Percentiles rank a stretch among this genome's conserved stretches.
phyloP scores from a whole-genome alignment of 306 rosid species.

The Medicago arabica region DNA sequence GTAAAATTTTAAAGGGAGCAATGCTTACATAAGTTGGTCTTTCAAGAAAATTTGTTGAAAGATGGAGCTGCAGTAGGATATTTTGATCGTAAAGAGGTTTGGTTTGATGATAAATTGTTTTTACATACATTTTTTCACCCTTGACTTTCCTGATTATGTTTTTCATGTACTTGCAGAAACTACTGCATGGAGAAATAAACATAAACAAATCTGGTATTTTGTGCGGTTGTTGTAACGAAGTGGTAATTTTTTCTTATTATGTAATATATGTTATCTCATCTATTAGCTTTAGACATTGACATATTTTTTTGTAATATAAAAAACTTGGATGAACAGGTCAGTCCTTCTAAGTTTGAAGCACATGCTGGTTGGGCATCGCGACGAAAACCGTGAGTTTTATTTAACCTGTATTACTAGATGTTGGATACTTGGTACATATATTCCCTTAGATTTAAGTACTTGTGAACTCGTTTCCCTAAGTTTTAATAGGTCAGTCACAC shows the following conservation, averaged over 20 bases:
- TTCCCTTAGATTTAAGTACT: too few relatives aligned
- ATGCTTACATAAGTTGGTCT: constrained; percentile 73
- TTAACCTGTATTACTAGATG: constrained; percentile 10
- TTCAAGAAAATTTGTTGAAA: constrained; percentile 57
- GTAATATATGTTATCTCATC: constrained; percentile 1
- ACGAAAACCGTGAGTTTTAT: constrained; percentile 85
- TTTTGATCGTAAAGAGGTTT: constrained; percentile 69
- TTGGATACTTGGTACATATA: background rate
- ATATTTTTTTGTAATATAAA: background rate
- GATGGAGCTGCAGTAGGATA: constrained; percentile 79
- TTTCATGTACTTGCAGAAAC: constrained; percentile 48
- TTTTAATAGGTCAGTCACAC: too few relatives aligned
- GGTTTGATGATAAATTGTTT: background rate
- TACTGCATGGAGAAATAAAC: constrained; percentile 56
- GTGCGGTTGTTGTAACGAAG: constrained; percentile 68
- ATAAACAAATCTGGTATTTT: constrained; percentile 59
- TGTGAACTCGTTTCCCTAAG: too few relatives aligned
- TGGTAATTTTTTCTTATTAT: constrained; percentile 53
- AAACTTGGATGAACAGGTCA: constrained; percentile 59
- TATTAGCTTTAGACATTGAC: constrained; percentile 9
- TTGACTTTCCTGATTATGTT: constrained; percentile 27
- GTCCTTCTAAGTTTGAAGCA: constrained; percentile 87
- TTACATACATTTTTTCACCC: constrained; percentile 1
- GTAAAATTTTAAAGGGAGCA: constrained; percentile 60
- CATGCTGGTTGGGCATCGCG: constrained; percentile 91